These are phyloP conservation scores for Letharia columbiana DNA, from an alignment of 495 filamentous ascomycete species.

Conservation along the genomic window DNA sequence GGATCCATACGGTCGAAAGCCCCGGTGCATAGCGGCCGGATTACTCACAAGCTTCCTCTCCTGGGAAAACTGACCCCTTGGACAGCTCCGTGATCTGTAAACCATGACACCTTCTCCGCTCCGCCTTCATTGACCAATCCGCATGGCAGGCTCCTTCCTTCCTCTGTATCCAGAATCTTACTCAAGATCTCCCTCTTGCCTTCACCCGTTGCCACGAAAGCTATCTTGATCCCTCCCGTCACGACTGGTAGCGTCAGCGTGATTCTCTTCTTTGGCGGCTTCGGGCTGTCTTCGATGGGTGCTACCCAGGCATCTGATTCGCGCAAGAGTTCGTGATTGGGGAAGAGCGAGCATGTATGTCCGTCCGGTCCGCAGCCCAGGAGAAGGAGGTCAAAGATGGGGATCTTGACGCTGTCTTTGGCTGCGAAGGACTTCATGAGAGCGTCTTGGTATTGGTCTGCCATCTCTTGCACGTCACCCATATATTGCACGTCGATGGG, in stretches of 20 bases:
- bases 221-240: constrained; percentile 71
- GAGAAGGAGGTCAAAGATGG: constrained; percentile 87
- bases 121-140: constrained; percentile 75
- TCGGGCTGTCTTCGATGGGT: constrained; percentile 83
- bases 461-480: constrained; percentile 80
- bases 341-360: constrained; percentile 95
- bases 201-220: constrained; percentile 81
- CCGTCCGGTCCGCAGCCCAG: constrained; percentile 93
- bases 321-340: constrained; percentile 74
- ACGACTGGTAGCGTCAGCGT: constrained; percentile 87
- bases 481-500: constrained; percentile 65
- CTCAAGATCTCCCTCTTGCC: constrained; percentile 88
- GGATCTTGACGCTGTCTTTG: constrained; percentile 80
- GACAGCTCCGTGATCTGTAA: constrained; percentile 74
- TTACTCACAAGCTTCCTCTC: constrained; percentile 44
- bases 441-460: constrained; percentile 86
- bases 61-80: constrained; percentile 76
- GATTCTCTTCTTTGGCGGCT: constrained; percentile 84
- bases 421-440: constrained; percentile 75
- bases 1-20: neutral
- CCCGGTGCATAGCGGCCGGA: neutral
- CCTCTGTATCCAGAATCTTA: constrained; percentile 76
- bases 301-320: constrained; percentile 90
- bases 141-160: constrained; percentile 68
- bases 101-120: constrained; percentile 87